Evolutionary conservation across 192 early-diverging fungal species (phyloP).

Genomic region (Dissophora globulifera): DNA sequence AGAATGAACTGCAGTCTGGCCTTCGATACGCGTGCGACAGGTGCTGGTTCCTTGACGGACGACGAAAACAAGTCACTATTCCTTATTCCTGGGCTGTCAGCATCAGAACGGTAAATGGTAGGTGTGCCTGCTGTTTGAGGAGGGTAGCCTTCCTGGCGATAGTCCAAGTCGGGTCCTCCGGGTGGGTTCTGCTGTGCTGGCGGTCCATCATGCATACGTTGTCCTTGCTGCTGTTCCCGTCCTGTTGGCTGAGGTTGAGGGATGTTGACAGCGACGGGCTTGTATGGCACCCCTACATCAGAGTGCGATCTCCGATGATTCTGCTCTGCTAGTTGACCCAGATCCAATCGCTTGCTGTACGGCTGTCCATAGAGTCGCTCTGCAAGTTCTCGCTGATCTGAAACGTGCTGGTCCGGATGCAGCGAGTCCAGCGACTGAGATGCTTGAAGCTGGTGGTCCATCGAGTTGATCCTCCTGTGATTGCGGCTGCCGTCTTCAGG

Average conservation of each 20-base stretch:
- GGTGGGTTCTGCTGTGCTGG: neutral
- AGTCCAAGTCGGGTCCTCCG: neutral
- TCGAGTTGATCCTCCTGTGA: constrained; percentile 41
- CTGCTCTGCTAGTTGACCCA: constrained; percentile 20
- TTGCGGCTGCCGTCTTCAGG: neutral
- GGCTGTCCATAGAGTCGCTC: constrained; percentile 26
- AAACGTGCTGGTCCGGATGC: neutral
- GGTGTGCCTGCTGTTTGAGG: neutral
- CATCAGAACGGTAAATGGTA: neutral
- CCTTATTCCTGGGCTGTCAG: constrained; percentile 7
- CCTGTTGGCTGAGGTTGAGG: constrained; percentile 9
- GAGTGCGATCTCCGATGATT: constrained; percentile 39
- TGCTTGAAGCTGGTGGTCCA: constrained; percentile 14
- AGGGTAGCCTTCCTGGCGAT: neutral
- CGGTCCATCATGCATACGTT: neutral
- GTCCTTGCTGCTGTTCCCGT: neutral
- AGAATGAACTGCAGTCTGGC: constrained; percentile 42
- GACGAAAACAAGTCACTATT: constrained; percentile 1
- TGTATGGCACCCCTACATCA: constrained; percentile 22
- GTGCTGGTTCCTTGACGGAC: neutral
- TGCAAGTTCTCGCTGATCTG: constrained; percentile 7
- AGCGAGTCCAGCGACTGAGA: constrained; percentile 3
- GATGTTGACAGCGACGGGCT: constrained; percentile 10
- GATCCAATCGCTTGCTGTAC: constrained; percentile 27
- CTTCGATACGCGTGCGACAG: constrained; percentile 26